Base-by-base conservation (phyloP, 306 rosid species). In the Morella rubra region DNA sequence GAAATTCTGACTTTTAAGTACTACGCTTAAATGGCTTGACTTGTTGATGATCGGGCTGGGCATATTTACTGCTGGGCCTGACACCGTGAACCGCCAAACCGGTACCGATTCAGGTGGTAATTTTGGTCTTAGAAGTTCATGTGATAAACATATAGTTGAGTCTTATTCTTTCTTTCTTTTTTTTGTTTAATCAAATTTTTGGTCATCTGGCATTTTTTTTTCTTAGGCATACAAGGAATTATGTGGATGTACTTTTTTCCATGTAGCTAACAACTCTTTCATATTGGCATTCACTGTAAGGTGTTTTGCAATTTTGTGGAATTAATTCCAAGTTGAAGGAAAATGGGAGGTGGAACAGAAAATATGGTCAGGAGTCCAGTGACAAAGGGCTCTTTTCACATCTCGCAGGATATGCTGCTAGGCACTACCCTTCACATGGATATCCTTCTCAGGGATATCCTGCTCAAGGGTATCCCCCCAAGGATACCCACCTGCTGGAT, bases 311-410 rank as follows among this genome's bases (percentile, higher is more conserved):
- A 72, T 19, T 62, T 60, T 51, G 45, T 14, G 27, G 15, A 7
- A 44, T 11, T n/a, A 47, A 37, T 45, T 44, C 51, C 9, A 64
- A 80, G 72, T 73, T 67, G 75, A 77, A 81, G 62, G 73, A 84
- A 75, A 55, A 87, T 87, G 90, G 78, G 44, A 50, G n/a, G 72
- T 19, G 73, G 54, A 40, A 79, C 73, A 41, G 70, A 62, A 41
- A 76, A 59, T 45, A 56, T 61, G 82, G n/a, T 56, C n/a, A 68
- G 4, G 89, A 79, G 52, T 73, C 80, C 19, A 72, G 58, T 50
- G 88, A 84, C 52, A 87, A 42, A 68, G 85, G 88, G 50, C 1
- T 79, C 22, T 87, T 65, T 79, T 77, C 88, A 64, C 81, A 81
- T 37, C 12, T 64, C 8, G 20, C 27, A 42, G 85, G 88, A 5